These are phyloP conservation scores for Ascochyta lentis DNA, from an alignment of 2,329 filamentous ascomycete species.

Conservation along the genomic window DNA sequence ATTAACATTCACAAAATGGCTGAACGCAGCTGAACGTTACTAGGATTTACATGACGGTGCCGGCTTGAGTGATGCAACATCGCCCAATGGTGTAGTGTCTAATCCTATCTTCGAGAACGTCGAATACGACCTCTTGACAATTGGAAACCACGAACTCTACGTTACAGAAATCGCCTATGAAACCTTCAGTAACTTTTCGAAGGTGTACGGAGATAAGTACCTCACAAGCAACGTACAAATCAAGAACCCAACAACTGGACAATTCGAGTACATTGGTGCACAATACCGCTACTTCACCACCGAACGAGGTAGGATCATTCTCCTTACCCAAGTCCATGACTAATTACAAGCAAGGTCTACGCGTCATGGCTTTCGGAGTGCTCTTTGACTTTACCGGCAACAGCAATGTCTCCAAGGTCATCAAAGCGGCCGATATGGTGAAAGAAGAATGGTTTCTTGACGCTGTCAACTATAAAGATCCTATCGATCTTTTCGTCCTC, in stretches of 20 bases:
- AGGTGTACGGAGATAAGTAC: constrained; percentile 62
- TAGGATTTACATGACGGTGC: constrained; percentile 71
- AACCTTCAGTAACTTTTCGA: constrained; percentile 65
- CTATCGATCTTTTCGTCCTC: constrained; percentile 69
- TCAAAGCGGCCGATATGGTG: constrained; percentile 59
- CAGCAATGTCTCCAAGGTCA: constrained; percentile 67
- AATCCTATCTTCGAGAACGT: constrained; percentile 60
- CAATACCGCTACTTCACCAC: constrained; percentile 60
- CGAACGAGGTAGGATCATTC: constrained; percentile 44
- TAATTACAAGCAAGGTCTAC: constrained; percentile 40
- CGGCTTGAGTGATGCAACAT: constrained; percentile 67
- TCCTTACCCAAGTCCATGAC: not conserved
- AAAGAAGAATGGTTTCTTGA: constrained; percentile 67
- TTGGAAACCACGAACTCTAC: constrained; percentile 72
- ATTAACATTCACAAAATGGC: not conserved
- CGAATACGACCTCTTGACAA: constrained; percentile 62
- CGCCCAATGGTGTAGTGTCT: constrained; percentile 62
- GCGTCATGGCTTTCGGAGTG: constrained; percentile 62
- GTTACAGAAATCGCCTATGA: constrained; percentile 67
- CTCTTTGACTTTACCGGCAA: constrained; percentile 62
- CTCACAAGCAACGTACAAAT: constrained; percentile 62
- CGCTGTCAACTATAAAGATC: constrained; percentile 60
- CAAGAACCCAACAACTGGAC: constrained; percentile 51
- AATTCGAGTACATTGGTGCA: constrained; percentile 56
- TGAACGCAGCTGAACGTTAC: not conserved